Evolutionary conservation across 2,329 filamentous ascomycete genomes (phyloP), one percentile per base, ranked within the genome.

Genomic region (Zopfia rhizophila): DNA sequence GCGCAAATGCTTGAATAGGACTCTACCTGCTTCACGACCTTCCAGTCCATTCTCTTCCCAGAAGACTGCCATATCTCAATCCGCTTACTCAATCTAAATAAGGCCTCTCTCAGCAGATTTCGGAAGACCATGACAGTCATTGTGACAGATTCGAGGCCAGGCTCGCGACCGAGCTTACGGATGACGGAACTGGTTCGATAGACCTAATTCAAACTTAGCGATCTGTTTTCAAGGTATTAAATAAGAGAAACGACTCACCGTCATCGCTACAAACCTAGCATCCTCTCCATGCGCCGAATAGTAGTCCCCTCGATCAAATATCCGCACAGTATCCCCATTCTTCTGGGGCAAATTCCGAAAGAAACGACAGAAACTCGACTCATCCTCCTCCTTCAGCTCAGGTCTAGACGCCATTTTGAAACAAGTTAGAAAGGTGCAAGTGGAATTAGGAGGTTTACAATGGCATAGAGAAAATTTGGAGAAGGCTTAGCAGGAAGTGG

Each of bases 121-220:
- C 92, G 88, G 73, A 94, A 99, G 3, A 97, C 94, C 3, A 93
- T 97, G 46, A 91, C 80, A 37, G 92, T 94, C 85, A 99, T 91
- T 2, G 94, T 97, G 28, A 99, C 94, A 2, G 94, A 99, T 5
- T 91, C 85, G 2, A 99, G 82, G 35, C 89, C 88, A n/a, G 88
- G 90, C 49, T 89, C 85, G 67, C 87, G 86, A 51, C 94, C 94
- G 16, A 99, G 83, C 61, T 94, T 91, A 59, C 93, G 86, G 16
- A 99, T 83, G 12, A 99, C 94, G 0, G 94, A 96, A 2, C 92
- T 97, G 4, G 94, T 97, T 76, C 96, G 96, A 82, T 99, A 99
- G 48, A 97, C 89, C 86, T 89, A 35, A 18, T 37, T 51, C 21
- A 35, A 45, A 24, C 21, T 27, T 24, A 19, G 18, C 33, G 21